Base-by-base conservation (phyloP, 176 grass and related monocot genomes). In the Eleusine indica region DNA sequence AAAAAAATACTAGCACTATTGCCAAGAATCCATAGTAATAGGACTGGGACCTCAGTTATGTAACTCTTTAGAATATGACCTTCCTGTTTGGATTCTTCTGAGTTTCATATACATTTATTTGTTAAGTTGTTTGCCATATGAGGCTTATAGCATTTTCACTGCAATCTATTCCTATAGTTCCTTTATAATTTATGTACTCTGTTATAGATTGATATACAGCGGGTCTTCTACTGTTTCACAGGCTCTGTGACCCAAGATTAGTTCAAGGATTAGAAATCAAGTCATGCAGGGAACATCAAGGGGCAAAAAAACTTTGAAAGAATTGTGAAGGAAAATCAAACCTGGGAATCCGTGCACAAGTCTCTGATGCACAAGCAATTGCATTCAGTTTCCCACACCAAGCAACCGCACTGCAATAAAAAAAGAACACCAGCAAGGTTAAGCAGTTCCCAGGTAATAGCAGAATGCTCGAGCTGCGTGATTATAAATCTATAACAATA, bases 321-420 rank as follows among this genome's bases (percentile, higher is more conserved):
- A 77, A 65, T 62, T 30, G 60, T 56, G 53, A 80, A 85, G 32
- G n/a, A 40, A 74, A 67, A 68, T 78, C 57, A 8, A 35, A 96
- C 93, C 93, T 96, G 16, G 93, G 93, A 87, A 99, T 99, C 10
- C 91, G 83, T 12, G 96, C 86, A 83, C 91, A 99, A 57, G 96
- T 99, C 81, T 99, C 93, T 25, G 96, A 90, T 71, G 93, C 96
- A 21, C 93, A 99, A 68, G 96, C 96, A 56, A 99, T 96, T 76
- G 83, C 88, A 85, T 94, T 99, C 70, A 99, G 84, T 73, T 92
- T 92, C 58, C 91, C 96, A 56, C 91, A 99, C 91, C 93, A 99
- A 79, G 96, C 84, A 86, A 94, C 91, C 0, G 91, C 91, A 73
- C 96, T 99, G 89, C 51, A 88, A 47, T 57, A 61, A 28, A 38